Evolutionary conservation across 179 eudicot genomes (phyloP).

Genomic region (Gypsophila paniculata): DNA sequence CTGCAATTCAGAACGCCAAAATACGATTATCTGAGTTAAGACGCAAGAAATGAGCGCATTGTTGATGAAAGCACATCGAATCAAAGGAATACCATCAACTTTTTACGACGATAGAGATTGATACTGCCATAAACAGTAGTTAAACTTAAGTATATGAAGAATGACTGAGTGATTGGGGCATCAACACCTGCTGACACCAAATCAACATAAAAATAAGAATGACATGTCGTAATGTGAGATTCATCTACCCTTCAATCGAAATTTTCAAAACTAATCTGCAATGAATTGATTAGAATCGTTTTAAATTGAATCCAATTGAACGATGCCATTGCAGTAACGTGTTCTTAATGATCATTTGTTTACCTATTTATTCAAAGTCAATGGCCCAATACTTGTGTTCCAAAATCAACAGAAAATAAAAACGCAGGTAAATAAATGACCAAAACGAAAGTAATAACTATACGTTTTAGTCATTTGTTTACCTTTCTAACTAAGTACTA

Average conservation of each 20-base stretch:
- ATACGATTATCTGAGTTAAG: background rate
- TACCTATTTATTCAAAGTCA: too few relatives aligned
- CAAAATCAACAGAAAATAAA: too few relatives aligned
- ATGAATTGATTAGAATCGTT: background rate
- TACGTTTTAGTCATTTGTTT: too few relatives aligned
- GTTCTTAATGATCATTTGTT: too few relatives aligned
- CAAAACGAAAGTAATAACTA: too few relatives aligned
- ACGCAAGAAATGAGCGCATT: background rate
- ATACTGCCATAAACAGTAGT: constrained; percentile 70
- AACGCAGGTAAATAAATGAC: too few relatives aligned
- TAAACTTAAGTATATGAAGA: constrained; percentile 53
- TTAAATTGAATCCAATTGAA: background rate
- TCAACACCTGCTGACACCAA: constrained; percentile 50
- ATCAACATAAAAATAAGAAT: background rate
- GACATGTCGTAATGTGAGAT: background rate
- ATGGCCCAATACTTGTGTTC: too few relatives aligned
- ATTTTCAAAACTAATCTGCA: too few relatives aligned
- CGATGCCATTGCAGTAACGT: too few relatives aligned
- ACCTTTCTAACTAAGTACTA: too few relatives aligned
- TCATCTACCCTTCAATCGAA: too few relatives aligned
- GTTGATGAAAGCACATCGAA: background rate
- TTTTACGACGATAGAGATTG: constrained; percentile 54
- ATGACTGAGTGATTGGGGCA: constrained; percentile 67
- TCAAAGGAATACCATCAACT: constrained; percentile 39
- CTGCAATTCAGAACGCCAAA: constrained; percentile 35